Evolutionary conservation across 164 flowering plant species (phyloP), one percentile per base, ranked within the genome.

Genomic region (Piper betle): DNA sequence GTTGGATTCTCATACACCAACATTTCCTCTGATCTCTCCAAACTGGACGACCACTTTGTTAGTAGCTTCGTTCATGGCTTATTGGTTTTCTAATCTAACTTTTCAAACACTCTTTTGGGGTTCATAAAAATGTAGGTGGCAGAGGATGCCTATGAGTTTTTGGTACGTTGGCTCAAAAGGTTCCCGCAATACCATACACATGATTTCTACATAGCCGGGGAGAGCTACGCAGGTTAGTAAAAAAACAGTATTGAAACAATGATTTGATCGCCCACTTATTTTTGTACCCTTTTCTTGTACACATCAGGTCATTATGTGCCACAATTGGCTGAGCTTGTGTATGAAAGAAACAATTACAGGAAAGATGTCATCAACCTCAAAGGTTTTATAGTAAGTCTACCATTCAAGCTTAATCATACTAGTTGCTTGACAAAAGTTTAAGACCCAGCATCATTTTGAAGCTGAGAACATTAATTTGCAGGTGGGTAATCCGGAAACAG

Each of bases 1-100:
- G 90, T 87, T 64, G 90, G 90, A 11, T 87, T 87, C 71, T 87
- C 94, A 46, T 83, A 84, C 74, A 79, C 90, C 60, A 87, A 87
- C 69, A 84, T 83, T 38, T 72, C 84, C 48, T 74, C 80, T 59
- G 94, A 86, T 74, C 73, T 82, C 48, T 57, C 68, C 60, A 69
- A 65, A 13, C 43, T 86, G 38, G 73, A 77, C 62, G 93, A 83
- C 68, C 54, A 13, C 1, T 81, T 82, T 74, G 83, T 75, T 9
- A 86, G 86, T 77, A 75, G 19, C 37, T 55, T 55, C 5, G 13
- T 20, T 4, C 56, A 16, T 46, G 2, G 9, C 46, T 42, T 15
- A 9, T 12, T 46, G 12, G 10, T 46, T 46, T 46, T 10, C 56
- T 53, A 3, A 53, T 53, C 6, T n/a, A 53, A 20, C 1, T 53